Conservation (phyloP, 2,329 filamentous ascomycete species). For the Thielaviopsis populi region DNA sequence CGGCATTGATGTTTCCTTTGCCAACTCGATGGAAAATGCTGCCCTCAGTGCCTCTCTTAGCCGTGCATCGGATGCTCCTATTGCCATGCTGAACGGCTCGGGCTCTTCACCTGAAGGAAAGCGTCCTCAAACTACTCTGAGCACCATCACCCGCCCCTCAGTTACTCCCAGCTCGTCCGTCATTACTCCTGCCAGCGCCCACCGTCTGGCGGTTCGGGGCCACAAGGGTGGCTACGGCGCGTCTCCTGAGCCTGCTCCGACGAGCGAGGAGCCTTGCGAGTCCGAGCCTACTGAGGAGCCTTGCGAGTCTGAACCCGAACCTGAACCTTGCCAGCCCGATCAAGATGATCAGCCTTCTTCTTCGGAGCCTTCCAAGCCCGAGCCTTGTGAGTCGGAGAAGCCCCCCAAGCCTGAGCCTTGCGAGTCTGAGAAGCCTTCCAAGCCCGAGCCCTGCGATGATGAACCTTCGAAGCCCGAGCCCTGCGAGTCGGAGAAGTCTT, state of each 20-base stretch:
- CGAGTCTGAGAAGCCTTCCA: slow-evolving; percentile 9
- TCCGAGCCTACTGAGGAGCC: slow-evolving; percentile 12
- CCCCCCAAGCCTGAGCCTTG: slow-evolving; percentile 11
- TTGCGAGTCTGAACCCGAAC: slow-evolving; percentile 10
- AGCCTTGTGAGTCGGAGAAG: slow-evolving; percentile 5
- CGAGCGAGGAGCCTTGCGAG: slow-evolving; percentile 16
- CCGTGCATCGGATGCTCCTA: slow-evolving; percentile 16
- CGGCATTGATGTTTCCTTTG: slow-evolving; percentile 6
- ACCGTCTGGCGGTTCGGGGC: slow-evolving; percentile 17
- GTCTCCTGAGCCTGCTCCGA: slow-evolving; percentile 17
- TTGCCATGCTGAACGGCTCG: slow-evolving; percentile 5
- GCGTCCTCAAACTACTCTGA: slow-evolving; percentile 1
- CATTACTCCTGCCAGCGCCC: slow-evolving; percentile 15
- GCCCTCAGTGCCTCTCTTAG: slow-evolving; percentile 15
- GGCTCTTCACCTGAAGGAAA: not conserved
- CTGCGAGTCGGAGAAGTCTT: slow-evolving; percentile 1
- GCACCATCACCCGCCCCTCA: slow-evolving; percentile 9
- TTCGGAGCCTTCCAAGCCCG: not conserved
- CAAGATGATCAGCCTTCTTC: not conserved
- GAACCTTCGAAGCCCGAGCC: slow-evolving; percentile 9
- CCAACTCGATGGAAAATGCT: slow-evolving; percentile 13
- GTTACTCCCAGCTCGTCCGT: slow-evolving; percentile 14
- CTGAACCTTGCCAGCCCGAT: slow-evolving; percentile 11
- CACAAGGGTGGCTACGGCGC: slow-evolving; percentile 17
- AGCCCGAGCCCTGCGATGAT: slow-evolving; percentile 11